Evolutionary conservation across 2,329 filamentous ascomycete genomes (phyloP), one percentile per base, ranked within the genome.

Genomic region (Fusarium sp.): DNA sequence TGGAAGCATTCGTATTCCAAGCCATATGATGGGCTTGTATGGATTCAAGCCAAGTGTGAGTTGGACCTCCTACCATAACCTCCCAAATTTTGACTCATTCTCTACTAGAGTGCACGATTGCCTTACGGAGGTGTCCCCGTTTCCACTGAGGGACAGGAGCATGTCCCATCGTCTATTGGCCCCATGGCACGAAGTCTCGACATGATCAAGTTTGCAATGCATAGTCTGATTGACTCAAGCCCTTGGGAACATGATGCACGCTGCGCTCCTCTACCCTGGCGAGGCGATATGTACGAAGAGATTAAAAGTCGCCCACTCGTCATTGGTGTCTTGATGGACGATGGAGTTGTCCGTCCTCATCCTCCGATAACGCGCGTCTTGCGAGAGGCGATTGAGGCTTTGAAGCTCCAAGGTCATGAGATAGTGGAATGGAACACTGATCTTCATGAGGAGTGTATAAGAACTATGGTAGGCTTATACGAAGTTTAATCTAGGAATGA

Each of bases 401-500:
- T 53, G 4, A 47, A 10, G 15, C 40, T 13, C 1, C 40, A 47
- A 4, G 29, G 50, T 5, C 50, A 53, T 6, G 50, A 53, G 21
- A 47, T 53, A 47, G 11, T 53, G n/a, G 50, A 53, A 14, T 53
- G 50, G 50, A 47, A 53, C 6, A 53, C 50, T 1, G 29, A 53
- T 5, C 50, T 53, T 4, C 50, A 47, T 6, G 50, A 53, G n/a
- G 9, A 53, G 14, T 53, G 50, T 11, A 53, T 53, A n/a, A 53
- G 50, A 27, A 53, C 50, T 14, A 53, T 53, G 50, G 50, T 53
- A 8, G 21, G 23, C 5, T 6, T 15, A 3, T 17, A 5, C 6
- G 0, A 5, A 1, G 17, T 15, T 4, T 2, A 13, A 27, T 11
- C 9, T 2, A 10, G 1, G 3, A 14, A 5, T 8, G 14, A 8